Evolutionary conservation across 2,329 filamentous ascomycete species (phyloP), one percentile per base, ranked within the genome.

Genomic region (Diaporthe citri): DNA sequence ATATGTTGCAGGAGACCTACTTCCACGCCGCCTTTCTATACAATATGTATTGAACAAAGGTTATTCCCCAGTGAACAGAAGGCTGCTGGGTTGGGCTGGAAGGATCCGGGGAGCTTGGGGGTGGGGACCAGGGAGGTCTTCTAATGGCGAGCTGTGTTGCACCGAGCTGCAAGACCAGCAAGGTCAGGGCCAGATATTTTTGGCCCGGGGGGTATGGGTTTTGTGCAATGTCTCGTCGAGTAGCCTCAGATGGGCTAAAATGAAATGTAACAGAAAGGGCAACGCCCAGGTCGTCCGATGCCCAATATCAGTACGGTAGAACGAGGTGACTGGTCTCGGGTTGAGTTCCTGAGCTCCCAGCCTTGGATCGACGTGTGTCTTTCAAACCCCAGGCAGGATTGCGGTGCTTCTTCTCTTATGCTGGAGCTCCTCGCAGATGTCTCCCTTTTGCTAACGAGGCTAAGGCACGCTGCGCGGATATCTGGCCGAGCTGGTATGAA

Each of bases 111-210:
- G 62, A 76, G 73, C 71, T 72, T 72, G 75, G 74, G 67, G 75
- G 74, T 71, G 73, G 75, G 73, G 75, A 73, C 75, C 75, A 67
- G 73, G 75, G 72, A 75, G 73, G 73, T 76, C 75, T 75, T 76
- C 73, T 76, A 76, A 70, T 72, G 43, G 62, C 25, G 69, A 75
- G 73, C 75, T 66, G 69, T 75, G 75, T 76, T 71, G 69, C 73
- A 75, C 75, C 52, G 73, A 66, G 75, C 75, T 76, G 75, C 73
- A 75, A 76, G 69, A 74, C 69, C 62, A 62, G 59, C 73, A 66
- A 72, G 73, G 72, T 43, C 72, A 75, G 70, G 72, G 69, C 69
- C 55, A 57, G 75, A 64, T 75, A 73, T 76, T 73, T 70, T 75
- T 73, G 64, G 22, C 73, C 69, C 15, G 69, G 73, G 69, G 57